Percentiles rank a stretch among this genome's conserved stretches.
Conservation (phyloP, 2,329 filamentous ascomycete genomes). For the Talaromyces sp. region DNA sequence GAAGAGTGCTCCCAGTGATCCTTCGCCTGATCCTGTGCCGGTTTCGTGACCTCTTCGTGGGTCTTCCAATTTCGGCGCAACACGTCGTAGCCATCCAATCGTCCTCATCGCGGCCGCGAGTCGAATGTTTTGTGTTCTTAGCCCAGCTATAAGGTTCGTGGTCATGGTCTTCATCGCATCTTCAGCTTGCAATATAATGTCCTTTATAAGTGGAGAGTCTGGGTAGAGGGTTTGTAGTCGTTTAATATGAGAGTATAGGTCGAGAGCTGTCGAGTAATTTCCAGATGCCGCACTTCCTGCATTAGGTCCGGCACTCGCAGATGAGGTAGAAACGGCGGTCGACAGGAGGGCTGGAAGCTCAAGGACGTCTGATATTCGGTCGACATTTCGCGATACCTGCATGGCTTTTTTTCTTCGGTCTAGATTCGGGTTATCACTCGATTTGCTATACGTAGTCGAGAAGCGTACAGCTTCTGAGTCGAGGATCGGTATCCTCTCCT, state of each 20-base stretch:
- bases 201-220: slow-evolving; percentile 68
- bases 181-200: slow-evolving; percentile 74
- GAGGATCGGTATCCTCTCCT: slow-evolving; percentile 69
- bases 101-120: slow-evolving; percentile 86
- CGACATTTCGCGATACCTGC: slow-evolving; percentile 78
- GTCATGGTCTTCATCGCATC: slow-evolving; percentile 86
- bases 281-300: slow-evolving; percentile 51
- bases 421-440: slow-evolving; percentile 65
- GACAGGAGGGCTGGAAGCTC: slow-evolving; percentile 83
- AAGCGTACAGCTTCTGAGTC: slow-evolving; percentile 77
- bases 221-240: slow-evolving; percentile 80
- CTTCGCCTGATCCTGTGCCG: slow-evolving; percentile 47
- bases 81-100: slow-evolving; percentile 82
- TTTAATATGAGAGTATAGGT: slow-evolving; percentile 90
- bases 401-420: slow-evolving; percentile 74
- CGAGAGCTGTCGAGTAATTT: slow-evolving; percentile 84
- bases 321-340: slow-evolving; percentile 58
- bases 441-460: slow-evolving; percentile 76
- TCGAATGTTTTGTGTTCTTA: slow-evolving; percentile 76
- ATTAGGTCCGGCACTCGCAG: slow-evolving; percentile 33
- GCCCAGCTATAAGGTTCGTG: slow-evolving; percentile 71
- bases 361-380: slow-evolving; percentile 83
- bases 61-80: slow-evolving; percentile 73
- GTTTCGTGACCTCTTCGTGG: slow-evolving; percentile 27
- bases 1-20: slow-evolving; percentile 76